phyloP scores from a whole-genome alignment of 177 flowering plant species.

The Telopea speciosissima region DNA sequence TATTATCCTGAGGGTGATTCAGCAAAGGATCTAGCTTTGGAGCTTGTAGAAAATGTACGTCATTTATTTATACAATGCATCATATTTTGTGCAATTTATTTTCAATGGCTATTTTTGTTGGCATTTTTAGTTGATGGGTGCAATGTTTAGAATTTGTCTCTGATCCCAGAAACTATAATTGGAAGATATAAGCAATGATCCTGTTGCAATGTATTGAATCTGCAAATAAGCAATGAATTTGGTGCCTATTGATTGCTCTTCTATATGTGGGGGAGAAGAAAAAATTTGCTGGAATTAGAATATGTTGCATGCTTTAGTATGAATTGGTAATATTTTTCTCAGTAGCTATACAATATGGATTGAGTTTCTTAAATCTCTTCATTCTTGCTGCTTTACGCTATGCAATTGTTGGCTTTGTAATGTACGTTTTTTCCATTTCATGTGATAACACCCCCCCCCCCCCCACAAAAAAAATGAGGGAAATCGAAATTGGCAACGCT shows the following conservation, averaged over 20 bases:
- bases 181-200: neutral
- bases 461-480: neutral
- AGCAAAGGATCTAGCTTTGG: slow-evolving; percentile 82
- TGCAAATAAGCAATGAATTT: too few relatives aligned
- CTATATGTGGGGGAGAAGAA: neutral
- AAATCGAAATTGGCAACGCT: neutral
- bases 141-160: neutral
- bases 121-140: neutral
- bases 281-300: neutral
- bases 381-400: neutral
- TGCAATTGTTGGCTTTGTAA: neutral
- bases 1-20: slow-evolving; percentile 86
- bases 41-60: slow-evolving; percentile 89
- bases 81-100: neutral
- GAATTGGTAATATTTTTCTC: neutral
- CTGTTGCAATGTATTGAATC: too few relatives aligned
- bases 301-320: neutral
- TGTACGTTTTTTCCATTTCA: neutral
- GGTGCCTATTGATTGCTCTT: too few relatives aligned
- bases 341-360: neutral
- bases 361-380: neutral
- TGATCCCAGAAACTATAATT: neutral
- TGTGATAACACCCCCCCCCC: too few relatives aligned
- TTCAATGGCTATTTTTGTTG: neutral
- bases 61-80: neutral